Percentiles rank a stretch among this genome's conserved stretches.
Evolutionary conservation across 192 early-diverging fungal species (phyloP).

Genomic region (Coemansia umbellata): DNA sequence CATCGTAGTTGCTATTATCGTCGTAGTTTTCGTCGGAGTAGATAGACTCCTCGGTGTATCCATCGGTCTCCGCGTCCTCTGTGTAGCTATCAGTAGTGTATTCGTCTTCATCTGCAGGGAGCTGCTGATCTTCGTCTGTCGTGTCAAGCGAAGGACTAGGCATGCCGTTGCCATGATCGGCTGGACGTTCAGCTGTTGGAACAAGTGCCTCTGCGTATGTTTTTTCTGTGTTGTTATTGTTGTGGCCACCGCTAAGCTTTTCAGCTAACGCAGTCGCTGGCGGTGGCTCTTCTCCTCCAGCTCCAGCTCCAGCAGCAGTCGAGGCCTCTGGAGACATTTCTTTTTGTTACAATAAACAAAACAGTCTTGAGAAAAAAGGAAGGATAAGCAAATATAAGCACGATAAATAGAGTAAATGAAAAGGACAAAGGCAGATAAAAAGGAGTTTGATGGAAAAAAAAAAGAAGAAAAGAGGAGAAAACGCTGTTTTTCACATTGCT

Average conservation of each 20-base stretch:
- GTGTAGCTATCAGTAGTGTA: constrained; percentile 30
- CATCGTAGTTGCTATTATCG: not conserved
- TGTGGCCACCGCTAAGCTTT: not conserved
- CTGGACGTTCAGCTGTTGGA: not conserved
- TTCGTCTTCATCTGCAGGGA: constrained; percentile 8
- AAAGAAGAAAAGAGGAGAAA: no score
- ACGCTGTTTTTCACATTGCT: no score
- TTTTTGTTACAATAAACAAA: no score
- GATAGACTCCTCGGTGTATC: constrained; percentile 38
- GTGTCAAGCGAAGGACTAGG: no score
- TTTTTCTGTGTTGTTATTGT: constrained; percentile 1
- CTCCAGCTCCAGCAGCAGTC: not conserved
- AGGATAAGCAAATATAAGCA: no score
- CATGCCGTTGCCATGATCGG: not conserved
- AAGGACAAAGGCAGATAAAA: no score
- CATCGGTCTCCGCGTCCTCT: constrained; percentile 32
- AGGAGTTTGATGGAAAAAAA: no score
- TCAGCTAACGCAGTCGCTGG: not conserved
- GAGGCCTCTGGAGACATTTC: constrained; percentile 1
- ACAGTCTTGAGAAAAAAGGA: no score
- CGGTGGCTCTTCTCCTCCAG: not conserved
- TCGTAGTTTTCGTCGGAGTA: constrained; percentile 42
- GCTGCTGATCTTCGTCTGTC: constrained; percentile 8
- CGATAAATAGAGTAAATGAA: no score
- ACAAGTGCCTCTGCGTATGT: no score